A percentile compares a stretch with the other conserved stretches of the same genome.
These are phyloP conservation scores for Calocybe indica DNA, from an alignment of 768 basidiomycete species.

Conservation along the genomic window DNA sequence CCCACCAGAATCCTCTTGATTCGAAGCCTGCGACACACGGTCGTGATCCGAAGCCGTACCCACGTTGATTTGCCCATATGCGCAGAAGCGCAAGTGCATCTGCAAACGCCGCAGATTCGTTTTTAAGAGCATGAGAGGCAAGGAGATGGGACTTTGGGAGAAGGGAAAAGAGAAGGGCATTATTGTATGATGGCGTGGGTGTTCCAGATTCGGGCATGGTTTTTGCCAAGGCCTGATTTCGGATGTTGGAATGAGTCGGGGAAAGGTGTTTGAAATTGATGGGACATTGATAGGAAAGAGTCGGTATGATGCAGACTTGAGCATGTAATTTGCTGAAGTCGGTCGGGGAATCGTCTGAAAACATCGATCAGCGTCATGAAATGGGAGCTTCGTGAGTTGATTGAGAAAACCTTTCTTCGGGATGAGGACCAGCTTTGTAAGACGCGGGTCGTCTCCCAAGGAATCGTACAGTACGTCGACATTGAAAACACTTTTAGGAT, in stretches of 20 bases:
- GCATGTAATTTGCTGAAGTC: slow-evolving; percentile 68
- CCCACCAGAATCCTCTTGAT: slow-evolving; percentile 65
- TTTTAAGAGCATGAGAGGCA: slow-evolving; percentile 43
- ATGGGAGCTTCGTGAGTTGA: slow-evolving; percentile 1
- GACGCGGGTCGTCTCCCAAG: slow-evolving; percentile 52
- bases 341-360: slow-evolving; percentile 39
- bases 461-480: slow-evolving; percentile 63
- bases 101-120: slow-evolving; percentile 55
- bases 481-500: slow-evolving; percentile 36
- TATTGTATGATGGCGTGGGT: slow-evolving; percentile 80
- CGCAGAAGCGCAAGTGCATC: slow-evolving; percentile 77
- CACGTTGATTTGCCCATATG: slow-evolving; percentile 87
- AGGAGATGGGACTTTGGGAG: slow-evolving; percentile 50
- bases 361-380: too few relatives aligned
- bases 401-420: slow-evolving; percentile 43
- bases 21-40: slow-evolving; percentile 68
- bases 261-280: slow-evolving; percentile 65
- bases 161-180: slow-evolving; percentile 50
- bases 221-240: slow-evolving; percentile 15
- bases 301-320: slow-evolving; percentile 70
- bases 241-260: slow-evolving; percentile 64
- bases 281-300: slow-evolving; percentile 51
- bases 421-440: slow-evolving; percentile 57
- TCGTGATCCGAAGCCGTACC: slow-evolving; percentile 55
- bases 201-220: slow-evolving; percentile 15